Base-by-base conservation (phyloP, 495 filamentous ascomycete genomes). In the Hypoxylon lienhwacheense region DNA sequence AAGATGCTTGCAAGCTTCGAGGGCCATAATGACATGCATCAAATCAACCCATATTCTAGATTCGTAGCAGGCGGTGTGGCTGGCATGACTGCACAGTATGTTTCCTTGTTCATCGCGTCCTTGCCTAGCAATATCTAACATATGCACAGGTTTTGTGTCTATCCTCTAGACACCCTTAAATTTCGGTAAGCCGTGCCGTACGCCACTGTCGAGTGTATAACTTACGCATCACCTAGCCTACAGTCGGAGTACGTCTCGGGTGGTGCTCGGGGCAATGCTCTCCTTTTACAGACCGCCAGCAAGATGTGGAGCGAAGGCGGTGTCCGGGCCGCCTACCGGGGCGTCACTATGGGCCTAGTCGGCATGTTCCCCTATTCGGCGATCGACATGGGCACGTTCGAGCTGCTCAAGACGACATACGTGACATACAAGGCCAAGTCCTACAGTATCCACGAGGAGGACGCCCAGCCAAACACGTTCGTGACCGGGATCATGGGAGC, bases 341-440 rank as follows among this genome's bases (percentile, higher is more conserved):
- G 93, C 12, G 81, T 97, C 25, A 89, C 90, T 0, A 87, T 97
- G 76, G 93, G 95, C 14, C 77, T 99, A 2, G 65, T 95, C 41
- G 93, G 93, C 66, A 96, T 97, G 85, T 97, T 97, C 65, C 93
- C 93, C 1, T 99, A 99, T 70, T 89, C 89, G 25, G 95, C 93
- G 28, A 93, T 99, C 68, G 93, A 99, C 66, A 83, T 99, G 53
- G 87, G 89, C 31, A 96, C 89, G 0, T 99, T 97, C 59, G 93
- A 99, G 70, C 84, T 91, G 40, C 77, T 96, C 47, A 99, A 99
- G 74, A 81, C 81, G 22, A 75, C 74, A 4, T 80, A 95, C 47
- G 74, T 84, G 2, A 74, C 73, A 7, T 83, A 84, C 33, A 87
- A 90, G 60, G 89, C 90, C n/a, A 81, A 78, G 24, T 73, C 79